These are phyloP conservation scores for Helianthus tuberosus DNA, from an alignment of 129 eudicot species.

Conservation along the genomic window DNA sequence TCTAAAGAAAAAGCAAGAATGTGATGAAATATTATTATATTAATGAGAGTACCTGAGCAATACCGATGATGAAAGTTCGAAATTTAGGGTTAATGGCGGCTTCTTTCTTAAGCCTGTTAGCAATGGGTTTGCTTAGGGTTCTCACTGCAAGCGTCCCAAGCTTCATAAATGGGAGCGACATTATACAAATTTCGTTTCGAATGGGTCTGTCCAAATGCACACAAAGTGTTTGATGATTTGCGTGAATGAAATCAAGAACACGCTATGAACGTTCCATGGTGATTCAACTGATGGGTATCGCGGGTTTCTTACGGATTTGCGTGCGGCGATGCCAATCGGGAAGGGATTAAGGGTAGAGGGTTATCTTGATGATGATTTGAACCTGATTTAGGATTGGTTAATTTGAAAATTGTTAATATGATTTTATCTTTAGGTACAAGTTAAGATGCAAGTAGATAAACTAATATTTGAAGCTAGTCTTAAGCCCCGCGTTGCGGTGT, in stretches of 20 bases:
- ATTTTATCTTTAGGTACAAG: neutral
- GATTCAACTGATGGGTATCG: neutral
- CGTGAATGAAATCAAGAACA: conserved; percentile 19
- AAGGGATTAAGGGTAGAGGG: conserved; percentile 12
- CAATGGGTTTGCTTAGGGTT: conserved; percentile 91
- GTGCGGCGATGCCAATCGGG: conserved; percentile 3
- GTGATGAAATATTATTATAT: neutral
- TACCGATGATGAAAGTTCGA: conserved; percentile 63
- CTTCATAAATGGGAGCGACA: conserved; percentile 78
- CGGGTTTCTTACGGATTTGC: conserved; percentile 1
- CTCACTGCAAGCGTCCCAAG: conserved; percentile 77
- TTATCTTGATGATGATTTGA: conserved; percentile 21
- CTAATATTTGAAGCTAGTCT: too few species aligned
- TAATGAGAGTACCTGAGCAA: conserved; percentile 69
- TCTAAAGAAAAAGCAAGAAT: neutral
- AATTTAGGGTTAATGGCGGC: conserved; percentile 81
- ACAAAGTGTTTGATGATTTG: conserved; percentile 30
- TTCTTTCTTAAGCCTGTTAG: conserved; percentile 62
- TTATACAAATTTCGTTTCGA: conserved; percentile 31
- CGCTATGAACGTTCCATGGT: neutral
- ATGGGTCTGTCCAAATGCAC: neutral
- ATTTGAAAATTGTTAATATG: neutral
- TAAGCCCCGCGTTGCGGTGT: too few species aligned
- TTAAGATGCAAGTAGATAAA: too few species aligned
- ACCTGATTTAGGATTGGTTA: conserved; percentile 21